Conservation (phyloP, 2,329 filamentous ascomycete genomes). For the Epichloe sylvatica region DNA sequence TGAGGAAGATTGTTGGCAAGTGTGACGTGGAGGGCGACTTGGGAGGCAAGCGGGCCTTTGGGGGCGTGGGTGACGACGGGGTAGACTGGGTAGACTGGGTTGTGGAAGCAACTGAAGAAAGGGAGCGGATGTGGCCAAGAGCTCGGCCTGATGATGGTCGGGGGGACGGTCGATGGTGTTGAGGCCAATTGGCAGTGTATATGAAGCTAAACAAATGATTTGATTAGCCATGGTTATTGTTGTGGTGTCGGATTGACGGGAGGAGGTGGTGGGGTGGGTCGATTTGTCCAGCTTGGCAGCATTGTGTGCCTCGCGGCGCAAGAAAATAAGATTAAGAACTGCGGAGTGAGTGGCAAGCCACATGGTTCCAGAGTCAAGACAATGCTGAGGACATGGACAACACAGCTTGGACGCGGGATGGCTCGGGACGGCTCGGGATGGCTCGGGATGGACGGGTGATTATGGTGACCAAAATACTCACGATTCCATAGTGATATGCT, state of each 20-base stretch:
- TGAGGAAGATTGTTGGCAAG: slow-evolving; percentile 25
- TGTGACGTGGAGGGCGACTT: slow-evolving; percentile 25
- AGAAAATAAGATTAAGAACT: background rate
- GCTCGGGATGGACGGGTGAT: background rate
- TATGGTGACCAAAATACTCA: background rate
- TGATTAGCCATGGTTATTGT: slow-evolving; percentile 9
- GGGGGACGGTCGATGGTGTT: slow-evolving; percentile 20
- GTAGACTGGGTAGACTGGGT: slow-evolving; percentile 10
- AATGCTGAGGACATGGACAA: background rate
- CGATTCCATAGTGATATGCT: background rate
- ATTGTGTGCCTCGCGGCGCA: background rate
- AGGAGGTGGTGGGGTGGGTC: too few relatives aligned
- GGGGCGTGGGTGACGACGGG: slow-evolving; percentile 21
- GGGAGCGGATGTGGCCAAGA: slow-evolving; percentile 37
- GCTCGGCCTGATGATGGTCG: slow-evolving; percentile 15
- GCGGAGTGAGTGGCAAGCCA: background rate
- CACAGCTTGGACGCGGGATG: background rate
- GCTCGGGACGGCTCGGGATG: background rate
- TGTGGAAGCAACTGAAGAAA: slow-evolving; percentile 38
- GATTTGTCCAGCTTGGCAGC: background rate
- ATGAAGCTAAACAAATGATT: slow-evolving; percentile 31
- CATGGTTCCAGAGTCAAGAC: background rate
- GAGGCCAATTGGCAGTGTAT: slow-evolving; percentile 38
- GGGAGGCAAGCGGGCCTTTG: slow-evolving; percentile 18
- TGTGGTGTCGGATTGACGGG: background rate